Evolutionary conservation across 192 early-diverging fungal species (phyloP).

Genomic region (Backusella westeae): DNA sequence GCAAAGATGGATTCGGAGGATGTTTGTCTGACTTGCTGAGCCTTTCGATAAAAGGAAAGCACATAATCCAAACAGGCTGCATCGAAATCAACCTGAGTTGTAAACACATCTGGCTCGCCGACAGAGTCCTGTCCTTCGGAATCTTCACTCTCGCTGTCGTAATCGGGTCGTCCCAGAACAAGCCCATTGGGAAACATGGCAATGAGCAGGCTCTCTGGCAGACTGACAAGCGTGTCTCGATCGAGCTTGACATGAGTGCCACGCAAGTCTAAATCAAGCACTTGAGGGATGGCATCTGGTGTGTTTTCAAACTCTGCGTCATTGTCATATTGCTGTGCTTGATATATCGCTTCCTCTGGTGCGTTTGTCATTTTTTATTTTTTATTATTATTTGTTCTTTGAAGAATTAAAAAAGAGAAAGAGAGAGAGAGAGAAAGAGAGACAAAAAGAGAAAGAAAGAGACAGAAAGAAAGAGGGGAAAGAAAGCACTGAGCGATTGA

Average conservation of each 20-base stretch:
- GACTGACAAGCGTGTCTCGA: conserved; percentile 50
- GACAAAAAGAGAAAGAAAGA: neutral
- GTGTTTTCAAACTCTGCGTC: neutral
- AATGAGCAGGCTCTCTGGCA: conserved; percentile 60
- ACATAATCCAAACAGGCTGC: conserved; percentile 52
- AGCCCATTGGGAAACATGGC: conserved; percentile 65
- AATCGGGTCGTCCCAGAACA: conserved; percentile 35
- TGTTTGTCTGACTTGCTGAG: conserved; percentile 25
- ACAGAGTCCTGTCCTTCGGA: conserved; percentile 18
- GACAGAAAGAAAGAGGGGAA: too few species aligned
- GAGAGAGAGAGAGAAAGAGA: neutral
- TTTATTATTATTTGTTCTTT: neutral
- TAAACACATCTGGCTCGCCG: conserved; percentile 17
- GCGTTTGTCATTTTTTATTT: neutral
- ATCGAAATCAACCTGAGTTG: conserved; percentile 57
- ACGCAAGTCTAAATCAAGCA: conserved; percentile 56
- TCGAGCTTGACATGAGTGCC: conserved; percentile 55
- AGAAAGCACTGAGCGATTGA: too few species aligned
- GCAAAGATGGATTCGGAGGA: neutral
- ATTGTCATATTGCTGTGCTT: neutral
- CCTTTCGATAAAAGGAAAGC: conserved; percentile 45
- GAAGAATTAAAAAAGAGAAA: neutral
- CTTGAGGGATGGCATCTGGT: conserved; percentile 31
- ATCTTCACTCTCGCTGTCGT: conserved; percentile 28
- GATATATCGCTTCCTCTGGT: conserved; percentile 1